A percentile compares a stretch with the other conserved stretches of the same genome.
These are phyloP conservation scores for Acer saccharum DNA, from an alignment of 345 rosid species.

Conservation along the genomic window DNA sequence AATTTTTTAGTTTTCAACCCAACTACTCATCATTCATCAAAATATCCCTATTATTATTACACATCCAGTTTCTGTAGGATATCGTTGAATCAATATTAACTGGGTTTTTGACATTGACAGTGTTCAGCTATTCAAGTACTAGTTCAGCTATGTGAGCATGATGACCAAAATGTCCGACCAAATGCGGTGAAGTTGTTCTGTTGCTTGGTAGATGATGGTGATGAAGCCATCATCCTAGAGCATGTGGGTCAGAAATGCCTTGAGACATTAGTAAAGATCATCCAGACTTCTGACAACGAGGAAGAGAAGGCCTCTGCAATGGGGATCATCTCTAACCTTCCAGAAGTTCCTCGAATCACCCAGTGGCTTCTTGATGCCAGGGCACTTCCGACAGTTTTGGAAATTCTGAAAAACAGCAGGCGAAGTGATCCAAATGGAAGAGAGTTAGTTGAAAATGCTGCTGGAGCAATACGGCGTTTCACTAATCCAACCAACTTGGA, in stretches of 20 bases:
- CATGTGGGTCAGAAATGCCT: slow-evolving; percentile 47
- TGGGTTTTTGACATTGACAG: slow-evolving; percentile 37
- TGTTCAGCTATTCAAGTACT: slow-evolving; percentile 54
- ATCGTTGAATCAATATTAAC: slow-evolving; percentile 17
- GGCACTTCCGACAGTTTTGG: slow-evolving; percentile 35
- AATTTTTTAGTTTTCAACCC: neutral
- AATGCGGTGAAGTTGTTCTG: slow-evolving; percentile 65
- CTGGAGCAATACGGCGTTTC: slow-evolving; percentile 58
- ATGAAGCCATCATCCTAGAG: slow-evolving; percentile 48
- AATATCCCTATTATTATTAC: neutral
- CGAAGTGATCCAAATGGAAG: slow-evolving; percentile 36
- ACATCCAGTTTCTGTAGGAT: slow-evolving; percentile 12
- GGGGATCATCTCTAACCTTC: slow-evolving; percentile 57
- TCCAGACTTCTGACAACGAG: slow-evolving; percentile 38
- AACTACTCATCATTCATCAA: neutral
- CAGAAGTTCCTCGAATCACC: slow-evolving; percentile 47
- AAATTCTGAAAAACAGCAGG: slow-evolving; percentile 23
- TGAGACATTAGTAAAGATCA: slow-evolving; percentile 48
- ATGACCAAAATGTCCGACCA: slow-evolving; percentile 41
- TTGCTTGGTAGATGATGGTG: slow-evolving; percentile 53
- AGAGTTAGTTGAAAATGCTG: slow-evolving; percentile 49
- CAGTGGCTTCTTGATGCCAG: slow-evolving; percentile 58
- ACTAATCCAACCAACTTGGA: slow-evolving; percentile 43
- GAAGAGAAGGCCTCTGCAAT: slow-evolving; percentile 56
- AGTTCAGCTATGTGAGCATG: slow-evolving; percentile 51